Evolutionary conservation across 2,329 filamentous ascomycete species (phyloP).

Genomic region (Phialophora chinensis): DNA sequence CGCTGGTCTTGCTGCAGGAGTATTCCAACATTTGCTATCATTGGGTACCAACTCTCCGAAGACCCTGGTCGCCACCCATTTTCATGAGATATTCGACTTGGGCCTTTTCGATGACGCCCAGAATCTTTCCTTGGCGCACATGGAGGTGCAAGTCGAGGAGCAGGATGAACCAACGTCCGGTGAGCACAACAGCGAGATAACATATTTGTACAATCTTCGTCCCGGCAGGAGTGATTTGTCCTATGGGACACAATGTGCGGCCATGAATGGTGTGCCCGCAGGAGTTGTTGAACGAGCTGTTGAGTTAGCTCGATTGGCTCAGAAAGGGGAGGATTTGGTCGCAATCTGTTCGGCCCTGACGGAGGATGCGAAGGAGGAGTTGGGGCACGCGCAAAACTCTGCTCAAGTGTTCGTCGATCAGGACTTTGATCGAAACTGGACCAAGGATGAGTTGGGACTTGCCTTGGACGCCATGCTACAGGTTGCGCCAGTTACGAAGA

Average conservation of each 20-base stretch:
- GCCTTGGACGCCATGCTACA: constrained; percentile 27
- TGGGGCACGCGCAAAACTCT: constrained; percentile 65
- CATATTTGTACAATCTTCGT: constrained; percentile 71
- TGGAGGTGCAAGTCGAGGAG: constrained; percentile 59
- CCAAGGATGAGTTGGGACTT: constrained; percentile 21
- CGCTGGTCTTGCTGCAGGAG: constrained; percentile 67
- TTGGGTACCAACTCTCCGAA: constrained; percentile 60
- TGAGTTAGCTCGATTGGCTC: constrained; percentile 70
- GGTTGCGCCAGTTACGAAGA: constrained; percentile 1
- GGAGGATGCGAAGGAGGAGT: constrained; percentile 64
- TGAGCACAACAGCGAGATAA: constrained; percentile 60
- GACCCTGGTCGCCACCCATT: constrained; percentile 67
- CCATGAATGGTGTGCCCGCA: constrained; percentile 79
- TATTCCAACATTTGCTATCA: constrained; percentile 63
- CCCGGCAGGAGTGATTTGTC: constrained; percentile 76
- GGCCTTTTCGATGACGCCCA: constrained; percentile 57
- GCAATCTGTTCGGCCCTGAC: constrained; percentile 73
- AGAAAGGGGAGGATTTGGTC: constrained; percentile 76
- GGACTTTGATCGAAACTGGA: constrained; percentile 31
- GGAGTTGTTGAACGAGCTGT: constrained; percentile 77
- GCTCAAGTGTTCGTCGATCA: constrained; percentile 33
- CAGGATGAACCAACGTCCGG: constrained; percentile 3
- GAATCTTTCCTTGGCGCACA: constrained; percentile 61
- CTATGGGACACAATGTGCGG: constrained; percentile 84
- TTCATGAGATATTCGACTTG: constrained; percentile 63